Base-by-base conservation (phyloP, 495 filamentous ascomycete species). In the Neurospora africana region DNA sequence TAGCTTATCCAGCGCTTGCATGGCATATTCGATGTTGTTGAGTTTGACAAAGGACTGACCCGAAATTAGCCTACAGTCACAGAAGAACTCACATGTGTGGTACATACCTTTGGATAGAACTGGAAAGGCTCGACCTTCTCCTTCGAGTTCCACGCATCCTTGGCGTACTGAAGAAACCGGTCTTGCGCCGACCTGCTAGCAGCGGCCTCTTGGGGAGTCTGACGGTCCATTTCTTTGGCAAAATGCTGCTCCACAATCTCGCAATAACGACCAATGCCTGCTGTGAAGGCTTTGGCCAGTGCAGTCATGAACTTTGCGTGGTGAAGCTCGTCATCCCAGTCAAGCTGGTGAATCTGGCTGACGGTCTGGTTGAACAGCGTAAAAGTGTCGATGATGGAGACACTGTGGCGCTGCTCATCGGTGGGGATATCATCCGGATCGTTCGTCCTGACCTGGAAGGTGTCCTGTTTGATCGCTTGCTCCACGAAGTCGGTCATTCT, bases 121-220 rank as follows among this genome's bases (percentile, higher is more conserved):
- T 98, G 95, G 81, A 98, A 99, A 5, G 96, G 96, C 76, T 99
- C 95, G 27, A 97, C 91, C 78, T 93, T 98, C 71, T 98, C 94
- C 78, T 93, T 95, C 72, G 90, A 92, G 69, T 88, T 91, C 92
- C 93, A 97, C n/a, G 93, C 92, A 78, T 97, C 95, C 80, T 96
- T 97, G 2, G 96, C 96, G 74, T 97, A 87, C 75, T 95, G 90
- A 82, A 98, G 87, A 78, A 92, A 92, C 77, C 91, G 93, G 78
- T 98, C 93, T 79, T 97, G 93, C n/a, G 92, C 87, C 30, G 93
- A 92, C 80, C 93, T 92, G 40, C 86, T 84, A 39, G 89, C 85
- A 39, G 90, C 90, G 71, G 92, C 90, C 83, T 99, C 94, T 77
- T 97, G 91, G 27, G 94, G 92, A 1, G 91, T 91, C 68, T 92